Percentiles rank a stretch among this genome's conserved stretches.
Conservation (phyloP, 345 rosid genomes). For the Psidium guajava region DNA sequence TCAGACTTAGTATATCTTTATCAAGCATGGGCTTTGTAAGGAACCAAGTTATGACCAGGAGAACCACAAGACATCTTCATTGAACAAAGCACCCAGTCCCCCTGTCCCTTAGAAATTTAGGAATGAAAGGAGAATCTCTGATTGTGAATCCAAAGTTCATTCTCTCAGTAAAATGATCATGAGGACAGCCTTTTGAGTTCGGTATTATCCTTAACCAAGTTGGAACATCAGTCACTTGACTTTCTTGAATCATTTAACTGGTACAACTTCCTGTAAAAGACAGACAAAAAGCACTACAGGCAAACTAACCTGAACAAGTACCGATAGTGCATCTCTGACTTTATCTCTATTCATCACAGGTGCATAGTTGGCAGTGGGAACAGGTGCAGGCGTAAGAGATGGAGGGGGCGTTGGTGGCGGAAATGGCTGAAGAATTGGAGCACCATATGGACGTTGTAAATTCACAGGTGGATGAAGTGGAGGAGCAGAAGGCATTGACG, state of each 20-base stretch:
- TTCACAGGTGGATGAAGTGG: constrained; percentile 38
- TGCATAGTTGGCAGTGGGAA: constrained; percentile 24
- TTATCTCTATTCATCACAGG: constrained; percentile 56
- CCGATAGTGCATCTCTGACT: constrained; percentile 63
- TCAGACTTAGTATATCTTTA: neutral
- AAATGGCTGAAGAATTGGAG: constrained; percentile 89
- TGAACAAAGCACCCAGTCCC: neutral
- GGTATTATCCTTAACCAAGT: neutral
- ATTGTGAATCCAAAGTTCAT: neutral
- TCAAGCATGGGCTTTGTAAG: neutral
- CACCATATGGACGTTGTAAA: constrained; percentile 58
- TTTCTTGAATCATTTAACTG: neutral
- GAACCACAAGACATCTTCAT: neutral
- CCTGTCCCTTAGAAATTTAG: neutral
- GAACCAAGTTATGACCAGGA: neutral
- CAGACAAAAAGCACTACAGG: constrained; percentile 5
- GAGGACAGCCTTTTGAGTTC: neutral
- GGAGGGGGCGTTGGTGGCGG: constrained; percentile 90
- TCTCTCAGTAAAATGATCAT: neutral
- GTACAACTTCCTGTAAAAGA: neutral
- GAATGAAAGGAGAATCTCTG: neutral
- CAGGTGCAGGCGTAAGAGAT: constrained; percentile 60
- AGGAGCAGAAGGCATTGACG: constrained; percentile 49
- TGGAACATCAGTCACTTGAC: neutral
- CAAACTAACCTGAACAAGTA: constrained; percentile 56